These are phyloP conservation scores for Thyridium curvatum DNA, from an alignment of 2,329 filamentous ascomycete species.

Conservation along the genomic window DNA sequence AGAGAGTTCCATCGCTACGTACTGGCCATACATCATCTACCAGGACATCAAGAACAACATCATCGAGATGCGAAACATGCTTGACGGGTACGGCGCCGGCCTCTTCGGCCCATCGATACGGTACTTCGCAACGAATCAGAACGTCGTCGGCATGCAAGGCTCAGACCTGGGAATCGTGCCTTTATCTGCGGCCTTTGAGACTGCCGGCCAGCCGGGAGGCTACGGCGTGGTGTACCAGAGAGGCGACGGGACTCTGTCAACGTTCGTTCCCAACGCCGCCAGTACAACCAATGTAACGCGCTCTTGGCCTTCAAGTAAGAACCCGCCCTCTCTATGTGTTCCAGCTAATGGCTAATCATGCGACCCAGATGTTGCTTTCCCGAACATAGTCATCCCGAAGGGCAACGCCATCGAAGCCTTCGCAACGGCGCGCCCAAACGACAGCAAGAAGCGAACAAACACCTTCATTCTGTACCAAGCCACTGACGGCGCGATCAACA, in stretches of 20 bases:
- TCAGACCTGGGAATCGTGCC: conserved; percentile 9
- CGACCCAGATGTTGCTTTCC: conserved; percentile 1
- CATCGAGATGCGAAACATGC: conserved; percentile 8
- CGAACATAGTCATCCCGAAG: conserved; percentile 3
- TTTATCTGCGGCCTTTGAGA: conserved; percentile 5
- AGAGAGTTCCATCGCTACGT: conserved; percentile 6
- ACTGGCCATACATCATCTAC: conserved; percentile 12
- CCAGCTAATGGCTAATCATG: not conserved
- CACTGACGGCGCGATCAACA: conserved; percentile 4
- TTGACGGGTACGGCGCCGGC: not conserved
- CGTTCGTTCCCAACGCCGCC: conserved; percentile 1
- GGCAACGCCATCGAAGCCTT: conserved; percentile 7
- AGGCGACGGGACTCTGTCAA: not conserved
- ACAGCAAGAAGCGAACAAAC: conserved; percentile 6
- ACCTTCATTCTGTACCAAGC: conserved; percentile 10
- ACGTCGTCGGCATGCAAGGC: not conserved
- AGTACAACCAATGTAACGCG: conserved; percentile 1
- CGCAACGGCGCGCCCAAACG: conserved; percentile 5
- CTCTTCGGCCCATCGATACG: no score
- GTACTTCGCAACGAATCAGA: not conserved
- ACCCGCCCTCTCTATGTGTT: no score
- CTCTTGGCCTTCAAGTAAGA: conserved; percentile 7
- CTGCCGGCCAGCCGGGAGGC: conserved; percentile 6
- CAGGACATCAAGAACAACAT: conserved; percentile 4
- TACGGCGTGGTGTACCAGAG: conserved; percentile 12